Conservation (phyloP, 2,329 filamentous ascomycete species). For the Microdochium paspali region DNA sequence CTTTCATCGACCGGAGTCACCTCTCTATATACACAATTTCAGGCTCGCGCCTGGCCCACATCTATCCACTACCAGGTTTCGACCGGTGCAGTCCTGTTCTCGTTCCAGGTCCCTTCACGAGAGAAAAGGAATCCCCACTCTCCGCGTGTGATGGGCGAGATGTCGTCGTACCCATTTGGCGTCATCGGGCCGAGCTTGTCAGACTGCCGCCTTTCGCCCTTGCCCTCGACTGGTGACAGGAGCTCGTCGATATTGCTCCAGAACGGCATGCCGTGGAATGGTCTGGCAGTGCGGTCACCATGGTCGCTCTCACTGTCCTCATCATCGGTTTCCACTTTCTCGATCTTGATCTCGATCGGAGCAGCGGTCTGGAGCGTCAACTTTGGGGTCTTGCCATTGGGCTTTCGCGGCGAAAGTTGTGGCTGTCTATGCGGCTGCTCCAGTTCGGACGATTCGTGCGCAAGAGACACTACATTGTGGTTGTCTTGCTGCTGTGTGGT, state of each 20-base stretch:
- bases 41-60: not conserved
- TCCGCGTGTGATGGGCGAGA: conserved; percentile 50
- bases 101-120: conserved; percentile 31
- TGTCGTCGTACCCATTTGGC: conserved; percentile 51
- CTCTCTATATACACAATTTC: not conserved
- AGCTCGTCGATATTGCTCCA: conserved; percentile 31
- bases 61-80: conserved; percentile 34
- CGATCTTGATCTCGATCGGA: conserved; percentile 13
- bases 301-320: conserved; percentile 22
- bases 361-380: conserved; percentile 15
- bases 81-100: conserved; percentile 34
- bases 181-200: conserved; percentile 38
- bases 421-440: not conserved
- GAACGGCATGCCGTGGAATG: conserved; percentile 14
- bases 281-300: conserved; percentile 19
- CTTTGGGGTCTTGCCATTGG: conserved; percentile 7
- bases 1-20: not conserved
- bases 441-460: not conserved
- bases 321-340: conserved; percentile 6
- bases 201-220: conserved; percentile 6
- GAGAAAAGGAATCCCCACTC: conserved; percentile 55
- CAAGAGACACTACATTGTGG: not conserved
- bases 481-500: not conserved
- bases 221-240: conserved; percentile 13
- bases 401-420: conserved; percentile 5